Evolutionary conservation across 768 basidiomycete species (phyloP), one percentile per base, ranked within the genome.

Genomic region (Amanita pseudoporphyria): DNA sequence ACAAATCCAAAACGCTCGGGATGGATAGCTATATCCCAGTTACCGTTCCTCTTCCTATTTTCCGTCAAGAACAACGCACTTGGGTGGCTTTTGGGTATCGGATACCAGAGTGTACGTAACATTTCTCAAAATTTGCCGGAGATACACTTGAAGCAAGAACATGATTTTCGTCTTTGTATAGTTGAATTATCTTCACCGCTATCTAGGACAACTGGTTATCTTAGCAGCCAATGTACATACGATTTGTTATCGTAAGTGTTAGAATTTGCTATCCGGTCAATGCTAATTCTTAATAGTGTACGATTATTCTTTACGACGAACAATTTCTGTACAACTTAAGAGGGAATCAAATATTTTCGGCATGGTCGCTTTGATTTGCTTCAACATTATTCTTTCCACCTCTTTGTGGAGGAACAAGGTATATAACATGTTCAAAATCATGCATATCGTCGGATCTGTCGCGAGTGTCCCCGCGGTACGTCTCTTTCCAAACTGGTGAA

Each of bases 341-440:
- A 49, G 53, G 28, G 70, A 73, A 12, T 55, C 58, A 26, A 61
- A 68, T 46, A 67, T 70, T 9, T 77, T 74, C 71, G 84, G 79
- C 10, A 57, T 81, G 9, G 62, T 79, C 33, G 71, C 72, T 19
- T 70, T 81, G 21, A 55, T 71, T 32, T 72, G 67, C 44, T 41
- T 82, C 14, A 72, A 83, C 58, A 47, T 78, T 49, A 54, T 91
- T 45, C 78, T 82, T 56, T 88, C 89, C 2, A 61, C 77, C 4
- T 59, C 72, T 13, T 73, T 63, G 50, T 66, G 79, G 57, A 72
- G 90, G 13, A 67, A 69, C 47, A 71, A 66, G 19, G 76, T 69
- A 24, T 87, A 89, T 63, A 78, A 77, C 54, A 26, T 89, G 38
- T 90, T 92, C 66, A 57, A 78, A 46, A 59, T 67, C 16, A 74